Conservation (phyloP, 768 basidiomycete genomes). For the Candolleomyces efflorescens region DNA sequence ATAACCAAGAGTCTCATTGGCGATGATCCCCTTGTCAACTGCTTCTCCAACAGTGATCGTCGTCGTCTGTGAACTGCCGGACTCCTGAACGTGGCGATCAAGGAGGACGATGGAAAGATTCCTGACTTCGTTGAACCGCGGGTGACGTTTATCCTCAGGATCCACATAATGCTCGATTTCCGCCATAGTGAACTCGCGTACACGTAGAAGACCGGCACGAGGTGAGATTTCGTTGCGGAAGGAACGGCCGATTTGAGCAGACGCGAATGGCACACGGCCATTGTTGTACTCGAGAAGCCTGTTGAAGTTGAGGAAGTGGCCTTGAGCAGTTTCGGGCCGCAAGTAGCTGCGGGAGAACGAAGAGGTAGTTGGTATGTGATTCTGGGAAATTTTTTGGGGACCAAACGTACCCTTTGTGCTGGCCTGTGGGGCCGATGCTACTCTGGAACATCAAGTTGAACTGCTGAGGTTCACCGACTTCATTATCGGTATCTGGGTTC, state of each 20-base stretch:
- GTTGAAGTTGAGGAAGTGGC: slow-evolving; percentile 98
- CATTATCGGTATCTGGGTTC: slow-evolving; percentile 92
- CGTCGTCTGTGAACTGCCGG: slow-evolving; percentile 61
- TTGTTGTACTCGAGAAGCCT: slow-evolving; percentile 98
- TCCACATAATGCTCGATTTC: slow-evolving; percentile 99
- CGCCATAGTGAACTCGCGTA: slow-evolving; percentile 99
- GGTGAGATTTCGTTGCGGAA: slow-evolving; percentile 99
- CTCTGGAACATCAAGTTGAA: slow-evolving; percentile 99
- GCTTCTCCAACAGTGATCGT: slow-evolving; percentile 84
- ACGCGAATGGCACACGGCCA: slow-evolving; percentile 92
- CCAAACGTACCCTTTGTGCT: slow-evolving; percentile 78
- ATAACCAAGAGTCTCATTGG: slow-evolving; percentile 97
- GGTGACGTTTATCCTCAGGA: slow-evolving; percentile 85
- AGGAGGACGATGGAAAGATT: slow-evolving; percentile 74
- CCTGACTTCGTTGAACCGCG: slow-evolving; percentile 76
- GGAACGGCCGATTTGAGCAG: slow-evolving; percentile 91
- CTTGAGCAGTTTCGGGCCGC: slow-evolving; percentile 97
- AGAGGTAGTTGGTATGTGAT: slow-evolving; percentile 5
- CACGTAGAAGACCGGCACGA: slow-evolving; percentile 91
- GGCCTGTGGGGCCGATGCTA: slow-evolving; percentile 96
- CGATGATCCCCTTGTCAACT: slow-evolving; percentile 79
- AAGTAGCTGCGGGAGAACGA: slow-evolving; percentile 57
- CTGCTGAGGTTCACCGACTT: slow-evolving; percentile 86
- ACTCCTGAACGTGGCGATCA: slow-evolving; percentile 77
- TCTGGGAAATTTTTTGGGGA: neutral